Percentiles rank a stretch among this genome's conserved stretches.
Conservation (phyloP, 2,329 filamentous ascomycete species). For the Fusarium guadeloupense region DNA sequence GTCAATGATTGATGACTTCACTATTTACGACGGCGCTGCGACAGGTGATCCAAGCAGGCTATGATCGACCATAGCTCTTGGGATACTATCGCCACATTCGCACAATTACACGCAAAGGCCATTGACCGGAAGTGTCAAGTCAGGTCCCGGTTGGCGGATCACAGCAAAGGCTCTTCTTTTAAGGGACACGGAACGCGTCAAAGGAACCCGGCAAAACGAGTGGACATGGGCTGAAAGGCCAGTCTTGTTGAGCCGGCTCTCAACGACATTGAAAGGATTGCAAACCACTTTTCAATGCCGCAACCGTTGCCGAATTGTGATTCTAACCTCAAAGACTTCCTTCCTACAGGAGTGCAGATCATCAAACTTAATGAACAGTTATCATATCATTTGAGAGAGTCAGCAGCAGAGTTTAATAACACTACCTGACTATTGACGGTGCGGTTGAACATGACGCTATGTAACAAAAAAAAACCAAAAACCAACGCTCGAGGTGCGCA, state of each 20-base stretch:
- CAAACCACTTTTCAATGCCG: conserved; percentile 7
- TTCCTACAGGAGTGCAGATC: conserved; percentile 22
- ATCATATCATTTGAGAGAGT: conserved; percentile 4
- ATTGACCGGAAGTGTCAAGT: conserved; percentile 26
- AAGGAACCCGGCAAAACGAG: conserved; percentile 21
- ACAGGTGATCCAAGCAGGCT: conserved; percentile 31
- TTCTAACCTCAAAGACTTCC: conserved; percentile 6
- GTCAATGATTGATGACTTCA: conserved; percentile 31
- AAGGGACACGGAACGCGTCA: conserved; percentile 31
- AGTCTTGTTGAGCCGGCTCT: neutral
- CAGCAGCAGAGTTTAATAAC: too few species aligned
- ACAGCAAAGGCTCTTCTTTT: conserved; percentile 9
- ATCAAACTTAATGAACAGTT: conserved; percentile 21
- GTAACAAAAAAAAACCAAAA: conserved; percentile 25
- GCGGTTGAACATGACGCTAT: conserved; percentile 26
- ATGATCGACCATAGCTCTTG: conserved; percentile 37
- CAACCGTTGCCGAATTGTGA: conserved; percentile 5
- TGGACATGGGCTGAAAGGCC: conserved; percentile 15
- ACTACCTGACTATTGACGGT: conserved; percentile 20
- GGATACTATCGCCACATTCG: conserved; percentile 39
- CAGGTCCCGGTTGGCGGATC: conserved; percentile 26
- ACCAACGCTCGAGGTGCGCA: conserved; percentile 20
- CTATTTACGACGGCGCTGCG: conserved; percentile 25
- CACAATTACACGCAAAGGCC: conserved; percentile 27
- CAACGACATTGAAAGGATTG: neutral